These are phyloP conservation scores for Haematococcus lacustris DNA, from an alignment of 139 green algal genomes.

Conservation along the genomic window DNA sequence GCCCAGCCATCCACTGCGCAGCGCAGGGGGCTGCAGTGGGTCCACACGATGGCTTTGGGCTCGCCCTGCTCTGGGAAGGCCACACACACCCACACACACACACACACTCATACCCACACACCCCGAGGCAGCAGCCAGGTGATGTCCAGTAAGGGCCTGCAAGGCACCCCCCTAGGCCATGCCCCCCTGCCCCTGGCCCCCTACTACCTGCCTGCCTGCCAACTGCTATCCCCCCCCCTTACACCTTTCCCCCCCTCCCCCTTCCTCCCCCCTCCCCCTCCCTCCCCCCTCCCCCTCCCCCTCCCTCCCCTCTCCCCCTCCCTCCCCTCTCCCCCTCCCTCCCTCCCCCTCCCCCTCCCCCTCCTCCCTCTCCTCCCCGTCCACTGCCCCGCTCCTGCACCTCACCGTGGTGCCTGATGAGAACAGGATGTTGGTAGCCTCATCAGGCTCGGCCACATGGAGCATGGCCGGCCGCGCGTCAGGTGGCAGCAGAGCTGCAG, in stretches of 20 bases:
- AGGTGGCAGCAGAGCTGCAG: background rate
- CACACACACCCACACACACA: background rate
- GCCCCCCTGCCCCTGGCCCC: no score
- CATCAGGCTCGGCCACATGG: slow-evolving; percentile 30
- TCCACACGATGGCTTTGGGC: slow-evolving; percentile 93
- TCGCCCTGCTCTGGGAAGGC: slow-evolving; percentile 43
- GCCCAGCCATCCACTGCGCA: slow-evolving; percentile 65
- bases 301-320: no score
- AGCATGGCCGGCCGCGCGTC: background rate
- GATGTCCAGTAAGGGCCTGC: no score
- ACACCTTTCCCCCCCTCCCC: no score
- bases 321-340: no score
- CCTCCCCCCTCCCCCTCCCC: no score
- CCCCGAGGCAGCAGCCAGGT: no score
- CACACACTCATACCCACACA: no score
- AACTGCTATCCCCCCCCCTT: no score
- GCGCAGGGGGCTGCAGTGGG: slow-evolving; percentile 74
- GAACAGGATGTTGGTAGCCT: slow-evolving; percentile 79
- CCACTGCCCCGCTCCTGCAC: background rate
- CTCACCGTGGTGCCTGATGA: slow-evolving; percentile 84
- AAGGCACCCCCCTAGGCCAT: no score
- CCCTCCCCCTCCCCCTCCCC: background rate
- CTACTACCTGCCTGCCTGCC: no score
- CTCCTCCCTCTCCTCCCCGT: background rate
- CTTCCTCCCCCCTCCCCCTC: no score